Base-by-base conservation (phyloP, 106 monocot genomes). In the Dendrobium chrysotoxum region DNA sequence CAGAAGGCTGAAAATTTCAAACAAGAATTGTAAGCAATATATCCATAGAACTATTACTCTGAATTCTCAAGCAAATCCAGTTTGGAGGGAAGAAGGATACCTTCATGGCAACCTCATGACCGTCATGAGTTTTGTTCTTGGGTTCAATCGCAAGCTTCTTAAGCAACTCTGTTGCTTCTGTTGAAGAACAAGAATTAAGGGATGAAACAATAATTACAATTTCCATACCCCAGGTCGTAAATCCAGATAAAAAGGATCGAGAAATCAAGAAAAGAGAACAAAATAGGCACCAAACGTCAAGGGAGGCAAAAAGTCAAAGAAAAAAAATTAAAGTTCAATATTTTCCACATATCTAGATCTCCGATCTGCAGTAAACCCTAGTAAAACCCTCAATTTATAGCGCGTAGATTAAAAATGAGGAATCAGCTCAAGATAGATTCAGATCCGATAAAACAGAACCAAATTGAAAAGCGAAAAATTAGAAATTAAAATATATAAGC, bases 81-180 rank as follows among this genome's bases (percentile, higher is more conserved):
- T 28, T 72, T 41, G 17, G 7, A 79, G 5, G 55, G 35, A 35
- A 40, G 3, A 82, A 18, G 0, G 16, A 10, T 54, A 92, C 88
- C 88, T 88, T 86, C 88, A 88, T 86, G 7, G 89, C 76, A 21
- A 80, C 85, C 18, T 93, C 86, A 15, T 84, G 40, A 53, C 53
- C 83, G 58, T 90, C 89, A n/a, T 86, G 80, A 10, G 68, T 76
- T 75, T 93, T 86, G 67, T 75, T 82, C 82, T 88, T 87, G 5
- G 79, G n/a, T 81, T 90, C 90, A 78, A 93, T 61, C 6, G 92
- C 78, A 38, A 93, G 40, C 41, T 90, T 90, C 53, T 88, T 84
- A 74, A 90, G 75, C 28, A 90, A 85, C 54, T 93, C 92, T 2
- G 83, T 80, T 58, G 90, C 83, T 82, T 90, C 88, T 90, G 80